Percentiles rank a stretch among this genome's conserved stretches.
Conservation (phyloP, 2,329 filamentous ascomycete genomes). For the Paracoccidioides lutzii region DNA sequence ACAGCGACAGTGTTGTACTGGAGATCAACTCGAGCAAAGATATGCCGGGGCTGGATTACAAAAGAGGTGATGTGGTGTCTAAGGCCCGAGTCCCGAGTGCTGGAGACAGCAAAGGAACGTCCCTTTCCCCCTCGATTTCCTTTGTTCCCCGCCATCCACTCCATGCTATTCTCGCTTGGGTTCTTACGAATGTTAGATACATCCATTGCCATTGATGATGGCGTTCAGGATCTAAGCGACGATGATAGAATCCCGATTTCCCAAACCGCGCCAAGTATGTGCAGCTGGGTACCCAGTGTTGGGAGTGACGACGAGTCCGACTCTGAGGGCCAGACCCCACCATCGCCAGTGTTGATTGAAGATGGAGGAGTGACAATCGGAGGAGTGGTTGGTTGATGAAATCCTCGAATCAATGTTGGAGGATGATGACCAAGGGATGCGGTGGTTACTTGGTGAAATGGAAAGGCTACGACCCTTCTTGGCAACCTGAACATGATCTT, state of each 20-base stretch:
- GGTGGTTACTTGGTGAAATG: not conserved
- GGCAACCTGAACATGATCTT: not conserved
- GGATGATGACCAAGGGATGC: not conserved
- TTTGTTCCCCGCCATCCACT: not conserved
- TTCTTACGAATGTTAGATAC: not conserved
- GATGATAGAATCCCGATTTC: not conserved
- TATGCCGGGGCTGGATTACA: not conserved
- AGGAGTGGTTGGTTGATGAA: not conserved
- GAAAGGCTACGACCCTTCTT: not conserved
- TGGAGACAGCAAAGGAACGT: not conserved
- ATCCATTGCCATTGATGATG: not conserved
- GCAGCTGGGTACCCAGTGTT: not conserved
- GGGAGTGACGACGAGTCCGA: not conserved
- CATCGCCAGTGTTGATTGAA: not conserved
- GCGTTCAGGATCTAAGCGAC: not conserved
- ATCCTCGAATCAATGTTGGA: not conserved
- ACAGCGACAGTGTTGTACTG: not conserved
- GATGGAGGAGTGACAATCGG: not conserved
- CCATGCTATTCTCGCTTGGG: not conserved
- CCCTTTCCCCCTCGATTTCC: not conserved
- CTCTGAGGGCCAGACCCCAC: not conserved
- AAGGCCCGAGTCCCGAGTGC: not conserved
- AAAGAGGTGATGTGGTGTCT: not conserved
- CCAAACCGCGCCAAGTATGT: not conserved
- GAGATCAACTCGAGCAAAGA: not conserved